Percentiles rank a stretch among this genome's conserved stretches.
phyloP scores from a whole-genome alignment of 129 eudicot genomes.

The Rutidosis leptorrhynchoides region DNA sequence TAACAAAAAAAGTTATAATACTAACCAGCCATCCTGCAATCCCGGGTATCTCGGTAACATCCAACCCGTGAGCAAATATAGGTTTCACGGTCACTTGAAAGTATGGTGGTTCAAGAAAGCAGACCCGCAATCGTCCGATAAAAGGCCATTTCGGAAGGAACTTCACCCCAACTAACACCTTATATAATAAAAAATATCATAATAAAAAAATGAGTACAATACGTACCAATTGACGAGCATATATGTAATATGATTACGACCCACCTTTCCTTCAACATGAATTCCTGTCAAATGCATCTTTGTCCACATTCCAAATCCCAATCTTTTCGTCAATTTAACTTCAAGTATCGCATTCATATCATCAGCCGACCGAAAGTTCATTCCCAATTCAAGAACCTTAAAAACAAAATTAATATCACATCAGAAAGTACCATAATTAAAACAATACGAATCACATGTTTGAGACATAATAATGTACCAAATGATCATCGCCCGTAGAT shows the following conservation, averaged over 20 bases:
- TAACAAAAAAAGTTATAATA: not conserved
- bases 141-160: slow-evolving; percentile 81
- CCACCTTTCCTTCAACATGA: slow-evolving; percentile 96
- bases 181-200: slow-evolving; percentile 15
- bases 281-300: slow-evolving; percentile 88
- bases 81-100: slow-evolving; percentile 98
- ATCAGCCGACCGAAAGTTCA: slow-evolving; percentile 82
- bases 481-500: slow-evolving; percentile 73
- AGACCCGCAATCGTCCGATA: slow-evolving; percentile 74
- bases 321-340: slow-evolving; percentile 66
- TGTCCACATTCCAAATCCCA: slow-evolving; percentile 83
- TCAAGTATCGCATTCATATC: slow-evolving; percentile 91
- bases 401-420: slow-evolving; percentile 18
- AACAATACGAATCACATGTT: not conserved
- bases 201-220: not conserved
- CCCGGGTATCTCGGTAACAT: slow-evolving; percentile 95
- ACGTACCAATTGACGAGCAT: not conserved
- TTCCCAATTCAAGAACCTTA: slow-evolving; percentile 84
- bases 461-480: slow-evolving; percentile 46
- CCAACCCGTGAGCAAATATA: slow-evolving; percentile 77
- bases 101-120: slow-evolving; percentile 91
- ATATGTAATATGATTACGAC: not conserved
- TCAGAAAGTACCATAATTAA: slow-evolving; percentile 10
- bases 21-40: slow-evolving; percentile 96
- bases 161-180: slow-evolving; percentile 93